A percentile compares a stretch with the other conserved stretches of the same genome.
phyloP scores from a whole-genome alignment of 495 filamentous ascomycete species.

The Copromyces sp. region DNA sequence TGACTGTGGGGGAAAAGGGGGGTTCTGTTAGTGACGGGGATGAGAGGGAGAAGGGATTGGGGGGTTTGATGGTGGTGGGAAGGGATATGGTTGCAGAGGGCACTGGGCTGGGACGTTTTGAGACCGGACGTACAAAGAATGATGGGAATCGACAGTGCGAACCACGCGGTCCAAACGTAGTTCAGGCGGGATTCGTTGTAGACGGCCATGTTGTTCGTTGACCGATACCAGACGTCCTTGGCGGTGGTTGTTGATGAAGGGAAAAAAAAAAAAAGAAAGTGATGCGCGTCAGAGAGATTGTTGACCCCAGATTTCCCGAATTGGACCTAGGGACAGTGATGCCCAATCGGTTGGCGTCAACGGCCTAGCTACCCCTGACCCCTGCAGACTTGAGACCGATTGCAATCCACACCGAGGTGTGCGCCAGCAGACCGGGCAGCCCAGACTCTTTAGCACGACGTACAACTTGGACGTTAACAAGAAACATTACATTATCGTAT shows the following conservation, averaged over 20 bases:
- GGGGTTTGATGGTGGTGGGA: background rate
- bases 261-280: background rate
- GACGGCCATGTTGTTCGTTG: conserved; percentile 19
- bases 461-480: background rate
- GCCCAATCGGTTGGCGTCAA: background rate
- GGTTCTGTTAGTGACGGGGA: background rate
- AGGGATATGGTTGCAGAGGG: background rate
- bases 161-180: conserved; percentile 59
- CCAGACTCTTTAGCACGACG: too few species aligned
- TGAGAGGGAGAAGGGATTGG: background rate
- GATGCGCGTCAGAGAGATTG: background rate
- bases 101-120: too few species aligned
- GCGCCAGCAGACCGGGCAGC: too few species aligned
- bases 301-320: background rate
- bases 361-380: background rate
- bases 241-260: background rate
- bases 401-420: background rate
- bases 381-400: background rate
- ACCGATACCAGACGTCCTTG: background rate
- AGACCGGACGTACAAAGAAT: conserved; percentile 56
- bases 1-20: conserved; percentile 28
- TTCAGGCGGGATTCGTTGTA: conserved; percentile 28
- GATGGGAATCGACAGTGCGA: conserved; percentile 55
- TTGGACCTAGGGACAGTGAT: background rate
- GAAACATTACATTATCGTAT: background rate